Conservation (phyloP, 805 yeast genomes). For the Suhomyces faveliae region DNA sequence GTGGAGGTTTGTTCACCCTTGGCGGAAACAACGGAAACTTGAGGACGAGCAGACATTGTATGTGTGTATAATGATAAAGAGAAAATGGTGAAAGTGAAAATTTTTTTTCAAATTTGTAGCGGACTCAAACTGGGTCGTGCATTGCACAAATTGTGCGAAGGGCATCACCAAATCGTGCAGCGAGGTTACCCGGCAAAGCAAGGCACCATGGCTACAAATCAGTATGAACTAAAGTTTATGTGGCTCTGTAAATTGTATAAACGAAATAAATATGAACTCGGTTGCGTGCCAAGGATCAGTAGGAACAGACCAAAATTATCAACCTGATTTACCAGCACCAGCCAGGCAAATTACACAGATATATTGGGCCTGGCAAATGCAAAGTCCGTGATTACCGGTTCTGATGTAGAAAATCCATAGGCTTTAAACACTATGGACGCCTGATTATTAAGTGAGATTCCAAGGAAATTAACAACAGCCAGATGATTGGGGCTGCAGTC, state of each 20-base stretch:
- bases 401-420: neutral
- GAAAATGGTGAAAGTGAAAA: slow-evolving; percentile 13
- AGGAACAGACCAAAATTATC: neutral
- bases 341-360: neutral
- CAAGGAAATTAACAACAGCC: slow-evolving; percentile 28
- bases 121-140: slow-evolving; percentile 6
- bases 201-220: neutral
- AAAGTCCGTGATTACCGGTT: neutral
- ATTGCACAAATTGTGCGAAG: neutral
- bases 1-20: slow-evolving; percentile 83
- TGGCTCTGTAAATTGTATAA: neutral
- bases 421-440: neutral
- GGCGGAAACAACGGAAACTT: slow-evolving; percentile 90
- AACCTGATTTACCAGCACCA: neutral
- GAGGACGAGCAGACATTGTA: slow-evolving; percentile 75
- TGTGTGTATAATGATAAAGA: slow-evolving; percentile 20
- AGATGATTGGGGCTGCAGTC: slow-evolving; percentile 17
- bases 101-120: slow-evolving; percentile 10
- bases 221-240: neutral
- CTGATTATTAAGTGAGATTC: no score
- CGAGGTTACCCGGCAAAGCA: slow-evolving; percentile 12
- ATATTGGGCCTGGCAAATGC: neutral
- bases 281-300: neutral
- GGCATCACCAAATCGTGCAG: neutral
- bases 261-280: neutral